A percentile compares a stretch with the other conserved stretches of the same genome.
Evolutionary conservation across 164 flowering plant species (phyloP).

Genomic region (Berberis vulgaris): DNA sequence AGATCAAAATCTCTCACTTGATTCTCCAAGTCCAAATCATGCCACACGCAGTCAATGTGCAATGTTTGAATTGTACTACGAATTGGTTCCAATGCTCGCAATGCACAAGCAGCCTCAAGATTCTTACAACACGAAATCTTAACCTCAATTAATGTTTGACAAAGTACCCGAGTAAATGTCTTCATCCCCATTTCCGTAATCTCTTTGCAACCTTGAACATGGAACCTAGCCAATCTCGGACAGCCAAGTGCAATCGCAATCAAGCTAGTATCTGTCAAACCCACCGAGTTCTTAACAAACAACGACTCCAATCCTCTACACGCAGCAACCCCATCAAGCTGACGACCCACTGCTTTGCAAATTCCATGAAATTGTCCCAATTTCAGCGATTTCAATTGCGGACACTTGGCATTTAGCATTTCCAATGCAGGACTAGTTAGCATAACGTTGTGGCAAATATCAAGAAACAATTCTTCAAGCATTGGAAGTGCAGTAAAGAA

Average conservation of each 20-base stretch:
- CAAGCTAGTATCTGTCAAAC: slow-evolving; percentile 63
- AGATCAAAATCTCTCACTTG: slow-evolving; percentile 26
- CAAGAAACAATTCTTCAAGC: slow-evolving; percentile 59
- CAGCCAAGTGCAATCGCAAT: slow-evolving; percentile 72
- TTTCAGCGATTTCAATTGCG: slow-evolving; percentile 42
- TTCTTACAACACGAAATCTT: slow-evolving; percentile 62
- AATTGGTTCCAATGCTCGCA: slow-evolving; percentile 66
- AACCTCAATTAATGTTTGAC: slow-evolving; percentile 51
- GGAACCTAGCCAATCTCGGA: slow-evolving; percentile 46
- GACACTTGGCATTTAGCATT: slow-evolving; percentile 45
- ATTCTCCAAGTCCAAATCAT: slow-evolving; percentile 8
- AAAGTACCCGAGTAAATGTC: slow-evolving; percentile 48
- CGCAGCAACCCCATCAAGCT: slow-evolving; percentile 66
- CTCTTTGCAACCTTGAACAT: slow-evolving; percentile 60
- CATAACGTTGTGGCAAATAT: slow-evolving; percentile 63
- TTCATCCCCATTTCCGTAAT: slow-evolving; percentile 59
- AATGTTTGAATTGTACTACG: slow-evolving; percentile 44
- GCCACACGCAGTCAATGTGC: slow-evolving; percentile 84
- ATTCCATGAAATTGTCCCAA: slow-evolving; percentile 77
- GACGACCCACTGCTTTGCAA: slow-evolving; percentile 45
- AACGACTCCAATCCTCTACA: slow-evolving; percentile 52
- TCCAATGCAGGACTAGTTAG: slow-evolving; percentile 55
- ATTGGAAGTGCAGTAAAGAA: slow-evolving; percentile 43
- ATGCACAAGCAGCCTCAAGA: slow-evolving; percentile 41
- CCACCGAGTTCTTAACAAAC: slow-evolving; percentile 56